Conservation (phyloP, 2,329 filamentous ascomycete genomes). For the Alternaria gansuensis region DNA sequence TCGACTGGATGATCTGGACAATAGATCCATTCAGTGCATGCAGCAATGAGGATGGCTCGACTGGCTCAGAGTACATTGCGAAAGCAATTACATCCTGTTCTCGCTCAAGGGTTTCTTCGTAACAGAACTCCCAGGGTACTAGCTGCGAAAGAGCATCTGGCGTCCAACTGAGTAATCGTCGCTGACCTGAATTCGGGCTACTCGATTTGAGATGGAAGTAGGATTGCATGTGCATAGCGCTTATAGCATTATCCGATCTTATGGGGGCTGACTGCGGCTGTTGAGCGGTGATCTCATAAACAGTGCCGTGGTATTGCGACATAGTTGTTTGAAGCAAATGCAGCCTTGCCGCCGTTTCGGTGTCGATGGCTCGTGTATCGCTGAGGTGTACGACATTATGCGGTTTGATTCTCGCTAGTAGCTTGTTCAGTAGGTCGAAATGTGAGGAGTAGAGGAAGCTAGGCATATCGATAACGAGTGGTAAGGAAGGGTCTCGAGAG, state of each 20-base stretch:
- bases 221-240: slow-evolving; percentile 80
- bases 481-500: slow-evolving; percentile 55
- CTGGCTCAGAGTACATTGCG: slow-evolving; percentile 72
- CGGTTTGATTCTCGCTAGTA: slow-evolving; percentile 65
- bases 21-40: slow-evolving; percentile 76
- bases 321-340: slow-evolving; percentile 60
- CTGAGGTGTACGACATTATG: slow-evolving; percentile 73
- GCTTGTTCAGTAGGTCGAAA: slow-evolving; percentile 67
- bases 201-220: slow-evolving; percentile 69
- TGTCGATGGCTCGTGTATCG: slow-evolving; percentile 51
- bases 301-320: slow-evolving; percentile 43
- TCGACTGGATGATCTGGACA: slow-evolving; percentile 71
- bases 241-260: slow-evolving; percentile 70
- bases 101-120: slow-evolving; percentile 60
- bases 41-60: slow-evolving; percentile 65
- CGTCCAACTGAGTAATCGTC: slow-evolving; percentile 59
- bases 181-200: slow-evolving; percentile 19
- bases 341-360: slow-evolving; percentile 67
- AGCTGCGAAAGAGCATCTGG: slow-evolving; percentile 64
- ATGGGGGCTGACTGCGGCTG: slow-evolving; percentile 54
- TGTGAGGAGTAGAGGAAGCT: slow-evolving; percentile 78
- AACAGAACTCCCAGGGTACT: slow-evolving; percentile 70
- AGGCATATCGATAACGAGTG: slow-evolving; percentile 76
- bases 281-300: slow-evolving; percentile 66
- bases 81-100: slow-evolving; percentile 67